phyloP scores from a whole-genome alignment of 2,329 filamentous ascomycete genomes.

The Coniochaeta sp. region DNA sequence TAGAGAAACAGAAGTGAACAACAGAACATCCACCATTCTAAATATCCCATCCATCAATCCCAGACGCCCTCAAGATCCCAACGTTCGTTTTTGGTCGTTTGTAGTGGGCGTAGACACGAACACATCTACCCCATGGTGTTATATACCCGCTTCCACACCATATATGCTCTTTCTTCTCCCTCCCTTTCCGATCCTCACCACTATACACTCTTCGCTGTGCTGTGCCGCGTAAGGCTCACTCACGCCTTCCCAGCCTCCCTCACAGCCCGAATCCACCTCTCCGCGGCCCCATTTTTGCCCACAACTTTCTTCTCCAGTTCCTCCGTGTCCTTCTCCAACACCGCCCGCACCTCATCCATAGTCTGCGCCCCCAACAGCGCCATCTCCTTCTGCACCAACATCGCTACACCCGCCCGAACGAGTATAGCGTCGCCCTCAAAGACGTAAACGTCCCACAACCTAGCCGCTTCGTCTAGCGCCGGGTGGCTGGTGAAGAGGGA shows the following conservation, averaged over 20 bases:
- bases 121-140: no score
- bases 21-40: no score
- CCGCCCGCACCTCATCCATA: slow-evolving; percentile 33
- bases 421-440: slow-evolving; percentile 73
- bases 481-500: slow-evolving; percentile 57
- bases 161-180: no score
- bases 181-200: no score
- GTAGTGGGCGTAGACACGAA: no score
- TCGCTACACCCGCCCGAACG: slow-evolving; percentile 63
- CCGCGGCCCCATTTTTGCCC: slow-evolving; percentile 39
- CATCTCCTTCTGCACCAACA: slow-evolving; percentile 50
- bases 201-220: no score
- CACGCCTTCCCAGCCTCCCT: slow-evolving; percentile 29
- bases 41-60: no score
- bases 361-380: slow-evolving; percentile 39
- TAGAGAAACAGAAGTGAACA: no score
- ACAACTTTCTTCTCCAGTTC: slow-evolving; percentile 21
- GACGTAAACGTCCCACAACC: slow-evolving; percentile 76
- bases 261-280: slow-evolving; percentile 35
- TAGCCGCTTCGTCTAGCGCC: slow-evolving; percentile 61
- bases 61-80: no score
- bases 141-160: no score
- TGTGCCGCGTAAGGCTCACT: no score
- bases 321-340: slow-evolving; percentile 22
- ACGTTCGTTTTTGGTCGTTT: no score